These are phyloP conservation scores for Stephania cephalantha DNA, from an alignment of 164 flowering plant genomes.

Conservation along the genomic window DNA sequence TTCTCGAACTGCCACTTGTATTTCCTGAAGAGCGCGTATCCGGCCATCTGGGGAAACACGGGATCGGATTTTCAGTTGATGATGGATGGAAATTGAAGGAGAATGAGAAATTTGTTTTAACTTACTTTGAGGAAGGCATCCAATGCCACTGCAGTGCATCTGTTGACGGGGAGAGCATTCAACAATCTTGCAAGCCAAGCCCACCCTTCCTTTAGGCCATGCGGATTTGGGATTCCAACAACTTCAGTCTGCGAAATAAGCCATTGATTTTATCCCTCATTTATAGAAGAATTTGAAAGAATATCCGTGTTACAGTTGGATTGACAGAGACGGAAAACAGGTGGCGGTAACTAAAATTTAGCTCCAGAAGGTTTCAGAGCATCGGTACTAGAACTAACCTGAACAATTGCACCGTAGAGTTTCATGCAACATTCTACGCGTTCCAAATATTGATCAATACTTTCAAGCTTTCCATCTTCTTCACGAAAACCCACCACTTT, in stretches of 20 bases:
- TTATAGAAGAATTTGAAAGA: neutral
- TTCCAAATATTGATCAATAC: constrained; percentile 36
- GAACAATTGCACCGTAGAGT: constrained; percentile 78
- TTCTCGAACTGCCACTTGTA: constrained; percentile 72
- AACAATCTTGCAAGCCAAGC: constrained; percentile 87
- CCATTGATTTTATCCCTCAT: neutral
- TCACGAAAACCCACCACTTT: constrained; percentile 60
- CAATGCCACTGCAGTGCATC: constrained; percentile 60
- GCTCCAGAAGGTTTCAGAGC: neutral
- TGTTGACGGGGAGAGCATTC: constrained; percentile 63
- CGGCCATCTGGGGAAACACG: constrained; percentile 61
- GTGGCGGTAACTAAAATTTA: neutral
- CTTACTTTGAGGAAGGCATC: constrained; percentile 70
- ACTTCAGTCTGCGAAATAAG: constrained; percentile 59
- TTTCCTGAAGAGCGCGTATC: constrained; percentile 50
- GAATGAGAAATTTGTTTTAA: neutral
- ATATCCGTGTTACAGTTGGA: neutral
- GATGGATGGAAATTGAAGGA: neutral
- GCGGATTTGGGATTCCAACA: constrained; percentile 45
- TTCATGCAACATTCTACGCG: constrained; percentile 57
- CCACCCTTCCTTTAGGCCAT: constrained; percentile 88
- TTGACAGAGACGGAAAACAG: too few relatives aligned
- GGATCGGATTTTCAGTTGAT: neutral
- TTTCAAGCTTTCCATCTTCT: constrained; percentile 66
- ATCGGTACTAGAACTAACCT: constrained; percentile 40